A percentile compares a stretch with the other conserved stretches of the same genome.
Conservation (phyloP, 352 stramenopile species). For the Phytophthora meadii region DNA sequence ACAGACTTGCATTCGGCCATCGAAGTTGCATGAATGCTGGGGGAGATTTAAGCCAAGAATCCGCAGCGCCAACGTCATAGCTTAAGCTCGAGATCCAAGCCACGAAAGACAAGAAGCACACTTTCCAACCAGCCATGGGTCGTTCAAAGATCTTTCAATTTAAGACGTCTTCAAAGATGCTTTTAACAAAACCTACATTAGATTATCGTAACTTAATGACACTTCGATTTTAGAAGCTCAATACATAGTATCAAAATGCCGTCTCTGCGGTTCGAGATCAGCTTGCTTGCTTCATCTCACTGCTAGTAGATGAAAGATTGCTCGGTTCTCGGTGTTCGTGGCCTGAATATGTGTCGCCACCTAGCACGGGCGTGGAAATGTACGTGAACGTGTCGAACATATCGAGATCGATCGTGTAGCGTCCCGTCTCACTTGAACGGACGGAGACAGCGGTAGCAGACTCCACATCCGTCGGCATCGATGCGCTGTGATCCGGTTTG, state of each 20-base stretch:
- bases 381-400: constrained; percentile 61
- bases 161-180: too few relatives aligned
- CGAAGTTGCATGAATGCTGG: constrained; percentile 31
- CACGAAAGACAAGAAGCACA: constrained; percentile 20
- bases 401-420: constrained; percentile 56
- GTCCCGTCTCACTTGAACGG: constrained; percentile 18
- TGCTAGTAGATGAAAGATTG: constrained; percentile 33
- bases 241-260: constrained; percentile 23
- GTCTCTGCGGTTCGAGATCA: constrained; percentile 25
- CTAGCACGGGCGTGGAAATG: constrained; percentile 60
- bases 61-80: neutral
- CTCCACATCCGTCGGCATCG: constrained; percentile 16
- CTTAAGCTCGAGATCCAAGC: constrained; percentile 8
- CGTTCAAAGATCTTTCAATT: too few relatives aligned
- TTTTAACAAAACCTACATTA: constrained; percentile 27
- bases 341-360: constrained; percentile 32
- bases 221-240: constrained; percentile 16
- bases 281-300: constrained; percentile 25
- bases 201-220: constrained; percentile 40
- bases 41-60: constrained; percentile 20
- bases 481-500: constrained; percentile 22
- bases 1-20: constrained; percentile 39
- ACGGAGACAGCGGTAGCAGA: constrained; percentile 6
- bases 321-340: constrained; percentile 36
- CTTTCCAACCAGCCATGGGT: neutral